Conservation (phyloP, 345 rosid species). For the Euphorbia lathyris region DNA sequence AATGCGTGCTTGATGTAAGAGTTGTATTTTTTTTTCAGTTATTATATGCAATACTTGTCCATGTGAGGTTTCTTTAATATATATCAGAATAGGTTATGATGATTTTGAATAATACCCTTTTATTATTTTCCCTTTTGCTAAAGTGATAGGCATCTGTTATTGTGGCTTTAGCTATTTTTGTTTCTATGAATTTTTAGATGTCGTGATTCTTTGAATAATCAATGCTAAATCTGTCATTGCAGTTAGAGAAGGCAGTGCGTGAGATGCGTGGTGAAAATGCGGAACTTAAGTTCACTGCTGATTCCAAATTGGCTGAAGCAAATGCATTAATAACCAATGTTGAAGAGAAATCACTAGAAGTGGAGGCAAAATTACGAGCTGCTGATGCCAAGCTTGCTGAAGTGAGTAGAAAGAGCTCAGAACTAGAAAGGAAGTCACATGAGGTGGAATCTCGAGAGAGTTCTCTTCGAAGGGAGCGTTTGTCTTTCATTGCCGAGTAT, state of each 20-base stretch:
- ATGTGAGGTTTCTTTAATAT: not conserved
- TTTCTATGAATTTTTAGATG: not conserved
- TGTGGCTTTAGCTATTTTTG: not conserved
- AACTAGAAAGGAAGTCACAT: constrained; percentile 64
- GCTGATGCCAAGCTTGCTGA: constrained; percentile 94
- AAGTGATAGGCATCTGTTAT: not conserved
- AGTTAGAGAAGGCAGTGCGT: constrained; percentile 84
- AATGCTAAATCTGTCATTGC: constrained; percentile 23
- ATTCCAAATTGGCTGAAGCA: constrained; percentile 84
- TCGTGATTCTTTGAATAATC: constrained; percentile 14
- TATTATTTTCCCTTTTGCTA: not conserved
- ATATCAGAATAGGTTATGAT: not conserved
- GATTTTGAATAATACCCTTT: not conserved
- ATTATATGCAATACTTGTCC: too few species aligned
- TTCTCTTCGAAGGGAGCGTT: constrained; percentile 62
- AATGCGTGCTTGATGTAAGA: constrained; percentile 85
- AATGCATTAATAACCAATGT: constrained; percentile 71
- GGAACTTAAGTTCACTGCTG: constrained; percentile 86
- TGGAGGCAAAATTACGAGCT: constrained; percentile 73
- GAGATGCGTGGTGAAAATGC: constrained; percentile 88
- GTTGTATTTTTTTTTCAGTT: not conserved
- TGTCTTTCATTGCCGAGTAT: constrained; percentile 77
- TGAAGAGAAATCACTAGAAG: constrained; percentile 82
- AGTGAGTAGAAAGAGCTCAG: constrained; percentile 80
- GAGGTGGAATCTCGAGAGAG: constrained; percentile 76